Percentiles rank a stretch among this genome's conserved stretches.
Evolutionary conservation across 495 filamentous ascomycete species (phyloP).

Genomic region (Talaromyces stipitatus): DNA sequence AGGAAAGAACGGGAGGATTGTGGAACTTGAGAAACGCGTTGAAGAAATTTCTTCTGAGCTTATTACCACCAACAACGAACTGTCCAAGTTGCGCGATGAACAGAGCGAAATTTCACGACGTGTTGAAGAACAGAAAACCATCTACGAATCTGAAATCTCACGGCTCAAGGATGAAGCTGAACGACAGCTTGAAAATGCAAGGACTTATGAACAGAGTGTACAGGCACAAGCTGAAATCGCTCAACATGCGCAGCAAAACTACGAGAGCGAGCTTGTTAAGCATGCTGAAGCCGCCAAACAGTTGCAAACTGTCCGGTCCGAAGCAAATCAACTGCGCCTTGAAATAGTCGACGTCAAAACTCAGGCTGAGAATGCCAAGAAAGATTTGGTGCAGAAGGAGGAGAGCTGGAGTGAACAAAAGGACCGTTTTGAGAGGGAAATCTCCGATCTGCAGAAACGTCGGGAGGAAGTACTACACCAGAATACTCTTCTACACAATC

Average conservation of each 20-base stretch:
- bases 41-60: constrained; percentile 79
- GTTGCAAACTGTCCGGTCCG: constrained; percentile 66
- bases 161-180: constrained; percentile 81
- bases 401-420: constrained; percentile 79
- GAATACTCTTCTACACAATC: constrained; percentile 80
- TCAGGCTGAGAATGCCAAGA: constrained; percentile 74
- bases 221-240: constrained; percentile 92
- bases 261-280: constrained; percentile 87
- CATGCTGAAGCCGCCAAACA: constrained; percentile 87
- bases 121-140: constrained; percentile 70
- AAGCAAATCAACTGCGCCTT: constrained; percentile 74
- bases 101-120: constrained; percentile 66
- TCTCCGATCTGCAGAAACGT: constrained; percentile 66
- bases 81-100: constrained; percentile 67
- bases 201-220: constrained; percentile 80
- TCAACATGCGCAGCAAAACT: constrained; percentile 85
- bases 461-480: constrained; percentile 76
- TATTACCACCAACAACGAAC: constrained; percentile 66
- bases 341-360: constrained; percentile 62
- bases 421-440: constrained; percentile 73
- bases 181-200: constrained; percentile 63
- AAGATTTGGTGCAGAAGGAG: constrained; percentile 69
- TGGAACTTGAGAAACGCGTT: constrained; percentile 70
- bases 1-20: constrained; percentile 67
- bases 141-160: constrained; percentile 65